Evolutionary conservation across 495 filamentous ascomycete genomes (phyloP), one percentile per base, ranked within the genome.

Genomic region (Hypoxylon subgilvum): DNA sequence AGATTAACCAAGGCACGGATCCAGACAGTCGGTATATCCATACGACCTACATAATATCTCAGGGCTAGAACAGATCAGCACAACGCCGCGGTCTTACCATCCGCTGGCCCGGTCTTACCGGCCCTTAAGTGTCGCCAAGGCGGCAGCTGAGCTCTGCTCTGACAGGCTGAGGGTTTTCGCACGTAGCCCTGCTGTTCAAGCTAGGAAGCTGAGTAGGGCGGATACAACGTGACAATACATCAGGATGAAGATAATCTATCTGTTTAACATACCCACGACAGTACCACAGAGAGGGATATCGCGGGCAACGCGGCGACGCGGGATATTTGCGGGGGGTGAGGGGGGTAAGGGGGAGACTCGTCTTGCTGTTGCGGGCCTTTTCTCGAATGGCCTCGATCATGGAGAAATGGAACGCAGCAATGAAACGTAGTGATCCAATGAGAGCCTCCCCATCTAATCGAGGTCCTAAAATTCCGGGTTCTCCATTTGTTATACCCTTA

Each of bases 381-480:
- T 52, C 40, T 57, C 59, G 41, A 57, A 53, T 44, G 49, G 38
- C 44, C 45, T 57, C 54, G 48, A 59, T 44, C 44, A 21, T 53
- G 53, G 49, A 57, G 43, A 19, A 58, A 55, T 58, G 61, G 61
- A 51, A 64, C 53, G 61, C 48, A 28, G 44, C 48, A 28, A 63
- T 63, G 60, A 38, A 49, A 63, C 60, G 19, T 39, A 13, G 13
- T 39, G 16, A 10, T 6, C 61, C 49, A 64, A 58, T 58, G 16
- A 32, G 39, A 30, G 14, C 3, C 1, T 16, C 1, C 4, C 16
- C 35, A 10, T 34, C 45, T 27, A 13, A 55, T 30, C 35, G 9
- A 12, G 13, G 17, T 30, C 23, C n/a, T 59, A 12, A 16, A 46
- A 31, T 59, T 19, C 61, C 49, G 31, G 40, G 50, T 31, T 59